Conservation (phyloP, 768 basidiomycete species). For the Crepidotus variabilis region DNA sequence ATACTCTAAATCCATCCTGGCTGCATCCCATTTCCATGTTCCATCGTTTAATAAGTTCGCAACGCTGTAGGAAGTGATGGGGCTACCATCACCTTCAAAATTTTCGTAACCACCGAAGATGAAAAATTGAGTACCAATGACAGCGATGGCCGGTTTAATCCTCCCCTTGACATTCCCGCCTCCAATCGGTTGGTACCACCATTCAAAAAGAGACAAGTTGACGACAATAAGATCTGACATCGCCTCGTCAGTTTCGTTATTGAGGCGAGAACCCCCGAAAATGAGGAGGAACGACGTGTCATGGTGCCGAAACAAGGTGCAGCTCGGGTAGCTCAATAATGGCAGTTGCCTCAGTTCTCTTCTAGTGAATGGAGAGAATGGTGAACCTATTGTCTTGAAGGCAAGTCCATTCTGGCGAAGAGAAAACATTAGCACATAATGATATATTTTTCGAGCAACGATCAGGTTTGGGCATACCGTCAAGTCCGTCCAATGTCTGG, state of each 20-base stretch:
- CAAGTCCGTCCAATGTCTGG: not conserved
- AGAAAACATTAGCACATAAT: not conserved
- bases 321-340: not conserved
- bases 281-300: not conserved
- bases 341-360: not conserved
- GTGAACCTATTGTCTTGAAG: not conserved
- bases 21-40: slow-evolving; percentile 17
- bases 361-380: too few relatives aligned
- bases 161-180: slow-evolving; percentile 14
- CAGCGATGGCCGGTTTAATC: slow-evolving; percentile 19
- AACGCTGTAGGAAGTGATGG: slow-evolving; percentile 17
- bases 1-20: slow-evolving; percentile 13
- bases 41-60: slow-evolving; percentile 1
- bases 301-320: not conserved
- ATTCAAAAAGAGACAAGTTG: slow-evolving; percentile 16
- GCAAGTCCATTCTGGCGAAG: not conserved
- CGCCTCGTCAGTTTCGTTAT: slow-evolving; percentile 1
- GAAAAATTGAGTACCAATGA: slow-evolving; percentile 17
- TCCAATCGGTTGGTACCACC: slow-evolving; percentile 20
- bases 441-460: not conserved
- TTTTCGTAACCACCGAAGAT: slow-evolving; percentile 22
- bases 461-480: not conserved
- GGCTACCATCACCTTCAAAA: slow-evolving; percentile 6
- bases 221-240: too few relatives aligned
- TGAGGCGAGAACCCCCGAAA: not conserved